A percentile compares a stretch with the other conserved stretches of the same genome.
Conservation (phyloP, 139 green algal genomes). For the Chlorella sorokiniana region DNA sequence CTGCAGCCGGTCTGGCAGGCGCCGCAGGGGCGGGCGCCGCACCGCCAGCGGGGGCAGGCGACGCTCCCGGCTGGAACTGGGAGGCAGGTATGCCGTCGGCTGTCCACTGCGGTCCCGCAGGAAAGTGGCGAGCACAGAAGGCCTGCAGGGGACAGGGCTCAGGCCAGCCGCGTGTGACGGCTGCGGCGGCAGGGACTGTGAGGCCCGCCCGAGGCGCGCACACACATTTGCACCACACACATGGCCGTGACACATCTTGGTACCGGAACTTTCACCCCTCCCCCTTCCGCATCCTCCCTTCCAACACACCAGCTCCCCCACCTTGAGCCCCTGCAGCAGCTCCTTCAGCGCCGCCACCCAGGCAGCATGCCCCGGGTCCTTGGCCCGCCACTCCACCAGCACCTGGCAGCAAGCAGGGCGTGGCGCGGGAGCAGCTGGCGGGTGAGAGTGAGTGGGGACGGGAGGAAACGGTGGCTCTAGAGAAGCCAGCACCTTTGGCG, state of each 20-base stretch:
- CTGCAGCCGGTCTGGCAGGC: slow-evolving; percentile 40
- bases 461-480: too few species aligned
- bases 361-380: slow-evolving; percentile 58
- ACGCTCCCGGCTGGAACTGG: slow-evolving; percentile 45
- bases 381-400: slow-evolving; percentile 70
- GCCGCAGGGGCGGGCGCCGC: slow-evolving; percentile 10
- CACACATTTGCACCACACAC: neutral
- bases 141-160: neutral
- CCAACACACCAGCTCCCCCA: neutral
- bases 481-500: too few species aligned
- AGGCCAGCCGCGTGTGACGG: too few species aligned
- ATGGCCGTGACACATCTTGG: neutral
- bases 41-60: neutral
- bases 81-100: slow-evolving; percentile 36
- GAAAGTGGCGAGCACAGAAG: slow-evolving; percentile 66
- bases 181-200: too few species aligned
- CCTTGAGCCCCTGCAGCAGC: slow-evolving; percentile 52
- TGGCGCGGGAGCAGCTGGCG: too few species aligned
- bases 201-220: too few species aligned
- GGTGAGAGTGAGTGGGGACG: too few species aligned
- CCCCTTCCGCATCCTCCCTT: neutral
- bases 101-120: slow-evolving; percentile 75
- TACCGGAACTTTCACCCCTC: neutral
- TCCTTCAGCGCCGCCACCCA: slow-evolving; percentile 86
- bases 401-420: too few species aligned